Evolutionary conservation across 1,284 basidiomycete species (phyloP).

Genomic region (Ganoderma meredithae): DNA sequence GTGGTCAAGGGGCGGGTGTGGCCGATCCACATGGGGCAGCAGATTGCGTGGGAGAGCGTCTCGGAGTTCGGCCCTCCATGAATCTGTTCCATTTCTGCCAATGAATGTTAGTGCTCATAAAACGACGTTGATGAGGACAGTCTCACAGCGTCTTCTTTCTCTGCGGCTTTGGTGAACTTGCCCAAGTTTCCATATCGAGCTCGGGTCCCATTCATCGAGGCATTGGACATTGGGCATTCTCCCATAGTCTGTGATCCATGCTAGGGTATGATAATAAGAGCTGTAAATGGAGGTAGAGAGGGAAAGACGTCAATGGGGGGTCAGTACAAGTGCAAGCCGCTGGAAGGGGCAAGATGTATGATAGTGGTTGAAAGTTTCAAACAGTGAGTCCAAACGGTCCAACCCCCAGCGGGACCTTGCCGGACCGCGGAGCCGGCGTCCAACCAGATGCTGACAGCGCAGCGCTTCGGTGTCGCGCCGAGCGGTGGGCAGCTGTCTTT

Average conservation of each 20-base stretch:
- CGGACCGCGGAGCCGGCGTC: too few species aligned
- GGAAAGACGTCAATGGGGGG: not conserved
- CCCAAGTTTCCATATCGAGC: not conserved
- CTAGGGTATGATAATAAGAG: not conserved
- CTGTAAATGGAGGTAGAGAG: not conserved
- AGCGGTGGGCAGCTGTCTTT: too few species aligned
- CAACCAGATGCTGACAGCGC: too few species aligned
- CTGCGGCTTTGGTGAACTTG: not conserved
- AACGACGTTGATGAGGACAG: not conserved
- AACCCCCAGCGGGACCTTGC: too few species aligned
- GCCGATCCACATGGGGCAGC: not conserved
- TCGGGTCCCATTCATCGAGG: not conserved
- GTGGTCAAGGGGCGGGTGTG: not conserved
- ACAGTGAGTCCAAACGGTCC: too few species aligned
- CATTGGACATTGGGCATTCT: not conserved
- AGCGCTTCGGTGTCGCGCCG: too few species aligned
- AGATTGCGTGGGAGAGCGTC: conserved; percentile 1
- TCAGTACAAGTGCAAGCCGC: not conserved
- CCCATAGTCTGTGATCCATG: not conserved
- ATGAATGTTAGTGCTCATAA: not conserved
- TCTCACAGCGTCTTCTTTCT: not conserved
- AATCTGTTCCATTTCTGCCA: not conserved
- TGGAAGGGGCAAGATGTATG: not conserved
- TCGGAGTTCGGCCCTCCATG: not conserved
- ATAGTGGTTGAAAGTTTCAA: not conserved